Evolutionary conservation across 345 rosid genomes (phyloP).

Genomic region (Eucalyptus grandis): DNA sequence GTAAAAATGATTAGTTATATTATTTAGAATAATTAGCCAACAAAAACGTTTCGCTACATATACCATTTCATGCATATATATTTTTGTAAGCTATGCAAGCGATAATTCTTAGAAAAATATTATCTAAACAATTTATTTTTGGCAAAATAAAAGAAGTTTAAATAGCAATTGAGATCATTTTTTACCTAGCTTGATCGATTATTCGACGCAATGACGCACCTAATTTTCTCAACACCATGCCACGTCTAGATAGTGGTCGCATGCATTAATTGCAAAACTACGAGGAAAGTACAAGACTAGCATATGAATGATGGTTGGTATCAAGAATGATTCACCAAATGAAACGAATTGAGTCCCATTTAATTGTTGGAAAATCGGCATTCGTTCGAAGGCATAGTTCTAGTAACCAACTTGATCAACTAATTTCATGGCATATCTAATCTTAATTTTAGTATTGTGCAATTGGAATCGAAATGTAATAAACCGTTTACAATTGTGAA

Average conservation of each 20-base stretch:
- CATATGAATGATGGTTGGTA: not conserved
- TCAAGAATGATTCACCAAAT: not conserved
- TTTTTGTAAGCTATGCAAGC: too few species aligned
- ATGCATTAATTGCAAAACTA: not conserved
- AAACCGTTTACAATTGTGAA: not conserved
- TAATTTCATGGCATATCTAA: not conserved
- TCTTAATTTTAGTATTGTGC: not conserved
- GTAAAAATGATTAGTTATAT: too few species aligned
- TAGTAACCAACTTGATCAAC: not conserved
- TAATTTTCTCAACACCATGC: not conserved
- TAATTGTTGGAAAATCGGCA: not conserved
- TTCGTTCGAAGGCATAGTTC: not conserved
- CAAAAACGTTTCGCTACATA: too few species aligned
- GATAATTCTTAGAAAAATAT: too few species aligned
- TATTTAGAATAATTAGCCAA: too few species aligned
- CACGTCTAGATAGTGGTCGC: not conserved
- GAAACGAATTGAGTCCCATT: accelerated
- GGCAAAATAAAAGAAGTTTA: accelerated
- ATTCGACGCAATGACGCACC: accelerated
- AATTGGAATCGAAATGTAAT: not conserved
- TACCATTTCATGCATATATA: too few species aligned
- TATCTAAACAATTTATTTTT: too few species aligned
- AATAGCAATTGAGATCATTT: not conserved
- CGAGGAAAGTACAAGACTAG: not conserved
- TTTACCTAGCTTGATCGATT: not conserved